phyloP scores from a whole-genome alignment of 805 yeast species.

The Metschnikowia kofuensis region DNA sequence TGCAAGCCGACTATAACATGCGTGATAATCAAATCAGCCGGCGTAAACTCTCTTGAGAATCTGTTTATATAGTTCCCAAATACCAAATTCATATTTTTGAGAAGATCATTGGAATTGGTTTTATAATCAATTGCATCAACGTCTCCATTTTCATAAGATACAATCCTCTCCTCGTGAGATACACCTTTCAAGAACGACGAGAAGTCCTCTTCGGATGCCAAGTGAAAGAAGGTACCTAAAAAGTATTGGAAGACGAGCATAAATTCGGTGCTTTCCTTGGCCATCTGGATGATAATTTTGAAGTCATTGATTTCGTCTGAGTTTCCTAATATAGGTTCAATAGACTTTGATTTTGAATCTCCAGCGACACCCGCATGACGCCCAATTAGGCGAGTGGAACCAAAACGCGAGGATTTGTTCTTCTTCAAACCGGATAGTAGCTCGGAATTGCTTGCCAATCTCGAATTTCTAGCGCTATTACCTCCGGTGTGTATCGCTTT shows the following conservation, averaged over 20 bases:
- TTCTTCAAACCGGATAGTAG: slow-evolving; percentile 10
- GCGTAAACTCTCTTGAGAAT: slow-evolving; percentile 34
- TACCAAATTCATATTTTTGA: slow-evolving; percentile 43
- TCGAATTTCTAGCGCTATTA: slow-evolving; percentile 8
- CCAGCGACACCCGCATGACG: slow-evolving; percentile 6
- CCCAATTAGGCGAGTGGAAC: slow-evolving; percentile 18
- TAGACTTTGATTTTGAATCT: slow-evolving; percentile 12
- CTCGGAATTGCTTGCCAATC: slow-evolving; percentile 11
- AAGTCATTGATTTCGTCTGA: slow-evolving; percentile 32
- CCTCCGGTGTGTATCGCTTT: slow-evolving; percentile 10
- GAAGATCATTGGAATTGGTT: slow-evolving; percentile 44
- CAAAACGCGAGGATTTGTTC: slow-evolving; percentile 15
- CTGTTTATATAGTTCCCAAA: slow-evolving; percentile 42
- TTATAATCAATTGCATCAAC: slow-evolving; percentile 38
- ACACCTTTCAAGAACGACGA: slow-evolving; percentile 26
- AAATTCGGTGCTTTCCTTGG: slow-evolving; percentile 35
- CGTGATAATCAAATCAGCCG: slow-evolving; percentile 35
- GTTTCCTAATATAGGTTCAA: slow-evolving; percentile 1
- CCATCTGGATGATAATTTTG: slow-evolving; percentile 30
- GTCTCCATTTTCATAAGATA: slow-evolving; percentile 26
- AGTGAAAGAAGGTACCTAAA: slow-evolving; percentile 41
- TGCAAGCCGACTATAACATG: slow-evolving; percentile 30
- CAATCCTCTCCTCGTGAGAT: slow-evolving; percentile 31
- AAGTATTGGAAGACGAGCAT: slow-evolving; percentile 39
- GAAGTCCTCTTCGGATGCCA: slow-evolving; percentile 27